Base-by-base conservation (phyloP, 2,329 filamentous ascomycete species). In the Aspergillus pseudonomiae region DNA sequence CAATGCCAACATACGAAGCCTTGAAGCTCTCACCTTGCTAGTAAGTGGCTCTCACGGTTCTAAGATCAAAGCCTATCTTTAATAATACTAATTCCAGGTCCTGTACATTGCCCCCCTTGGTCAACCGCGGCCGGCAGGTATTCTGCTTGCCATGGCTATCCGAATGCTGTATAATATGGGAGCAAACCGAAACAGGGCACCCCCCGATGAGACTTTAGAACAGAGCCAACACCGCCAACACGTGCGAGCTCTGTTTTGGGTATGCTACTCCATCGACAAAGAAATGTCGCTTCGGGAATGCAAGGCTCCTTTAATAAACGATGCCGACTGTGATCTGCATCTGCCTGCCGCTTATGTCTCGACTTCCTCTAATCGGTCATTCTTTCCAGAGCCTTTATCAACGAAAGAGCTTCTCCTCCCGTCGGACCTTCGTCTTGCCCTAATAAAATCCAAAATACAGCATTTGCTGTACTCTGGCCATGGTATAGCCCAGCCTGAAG, bases 391-490 rank as follows among this genome's bases (percentile, higher is more conserved):
- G 16, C 66, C 68, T 1, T 53, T 72, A n/a, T 69, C 69, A 1
- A 57, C 63, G 2, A 56, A 69, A 4, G 63, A 68, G 36, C 65
- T 71, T 16, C 65, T 73, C 10, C 71, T 68, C n/a, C 69, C 71
- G 1, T 71, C 71, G 1, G 70, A 72, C 50, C 61, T 73, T 7
- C 70, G 70, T 3, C 62, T 73, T 16, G 58, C 64, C 12, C 4
- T 72, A 4, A 65, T 73, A 9, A 72, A 73, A 62, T 69, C 69
- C 7, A 71, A 65, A 41, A 67, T 73, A 26, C 65, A 71, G 14
- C 53, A 50, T 7, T 57, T 69, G 1, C 62, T 73, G 0, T 71
- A 71, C 43, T 73, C 71, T 0, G 59, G 56, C 1, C 32, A 68
- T 5, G 65, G 60, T 24, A 57, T 57, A 21, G n/a, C 45, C 1